Percentiles rank a stretch among this genome's conserved stretches.
phyloP scores from a whole-genome alignment of 768 basidiomycete species.

The Leccinum subtestaceum region DNA sequence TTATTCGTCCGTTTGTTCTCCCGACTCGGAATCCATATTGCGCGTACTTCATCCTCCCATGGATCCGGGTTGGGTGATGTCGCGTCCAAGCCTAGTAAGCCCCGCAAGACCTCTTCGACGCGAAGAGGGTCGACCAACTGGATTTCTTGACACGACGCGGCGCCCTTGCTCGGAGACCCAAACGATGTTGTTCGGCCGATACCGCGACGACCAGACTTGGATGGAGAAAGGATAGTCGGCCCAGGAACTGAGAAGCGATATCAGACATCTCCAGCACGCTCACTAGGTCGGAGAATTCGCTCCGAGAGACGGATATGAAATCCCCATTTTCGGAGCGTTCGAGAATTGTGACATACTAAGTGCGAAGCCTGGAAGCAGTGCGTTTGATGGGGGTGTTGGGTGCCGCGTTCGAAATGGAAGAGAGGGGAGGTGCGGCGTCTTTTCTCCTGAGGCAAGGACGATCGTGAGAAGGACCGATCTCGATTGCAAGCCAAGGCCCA shows the following conservation, averaged over 20 bases:
- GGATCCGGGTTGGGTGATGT: constrained; percentile 29
- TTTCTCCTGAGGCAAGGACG: too few species aligned
- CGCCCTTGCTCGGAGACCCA: constrained; percentile 30
- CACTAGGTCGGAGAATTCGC: constrained; percentile 73
- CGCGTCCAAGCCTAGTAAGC: constrained; percentile 44
- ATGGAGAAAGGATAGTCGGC: constrained; percentile 35
- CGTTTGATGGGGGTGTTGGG: constrained; percentile 50
- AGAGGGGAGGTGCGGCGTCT: too few species aligned
- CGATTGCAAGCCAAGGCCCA: too few species aligned
- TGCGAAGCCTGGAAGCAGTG: constrained; percentile 33
- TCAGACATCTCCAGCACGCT: constrained; percentile 74
- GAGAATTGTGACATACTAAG: constrained; percentile 61
- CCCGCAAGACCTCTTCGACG: constrained; percentile 67
- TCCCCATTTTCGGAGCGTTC: constrained; percentile 50
- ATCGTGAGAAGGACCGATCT: too few species aligned
- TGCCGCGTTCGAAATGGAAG: too few species aligned
- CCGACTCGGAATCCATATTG: constrained; percentile 36
- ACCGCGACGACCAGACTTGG: constrained; percentile 48
- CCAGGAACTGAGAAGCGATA: constrained; percentile 44
- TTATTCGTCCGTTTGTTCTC: constrained; percentile 38
- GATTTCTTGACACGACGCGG: constrained; percentile 40
- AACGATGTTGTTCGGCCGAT: constrained; percentile 63
- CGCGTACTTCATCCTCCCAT: constrained; percentile 42
- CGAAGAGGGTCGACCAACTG: constrained; percentile 61
- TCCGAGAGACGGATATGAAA: constrained; percentile 63